Evolutionary conservation across 75 land plant species (phyloP), one percentile per base, ranked within the genome.

Genomic region (Adiantum capillusveneris): DNA sequence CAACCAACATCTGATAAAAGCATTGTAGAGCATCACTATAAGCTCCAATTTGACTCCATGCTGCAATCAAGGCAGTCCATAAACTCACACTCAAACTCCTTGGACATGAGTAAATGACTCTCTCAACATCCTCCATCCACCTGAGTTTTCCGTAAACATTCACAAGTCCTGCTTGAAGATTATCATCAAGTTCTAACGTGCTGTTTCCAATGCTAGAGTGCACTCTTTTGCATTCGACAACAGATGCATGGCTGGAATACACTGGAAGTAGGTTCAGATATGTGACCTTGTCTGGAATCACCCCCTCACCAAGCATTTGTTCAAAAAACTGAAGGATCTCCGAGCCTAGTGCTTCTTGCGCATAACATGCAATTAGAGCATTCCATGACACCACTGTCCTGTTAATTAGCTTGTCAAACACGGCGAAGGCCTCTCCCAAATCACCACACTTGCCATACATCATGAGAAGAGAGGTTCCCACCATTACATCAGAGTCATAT

Each of bases 391-490:
- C 74, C 14, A 60, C 53, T 21, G 62, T 62, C 19, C 73, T 52
- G 19, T 53, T 44, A 43, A 25, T 24, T 29, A 58, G 37, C 37
- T 58, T 58, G 58, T 52, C 56, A 26, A 72, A 72, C 74, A 72
- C 31, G 27, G 31, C 30, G n/a, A 45, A 58, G 26, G 64, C 72
- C 39, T 44, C 41, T 22, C 46, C 60, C 1, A 60, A 26, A 44
- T 31, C 19, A 11, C 84, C 81, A 57, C 76, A 74, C 48, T 75
- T 75, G 45, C 67, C 67, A 51, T 80, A 84, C 77, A 71, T 77
- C 46, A 65, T 60, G 19, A 84, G 67, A 6, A 84, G 64, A 19
- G 84, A 68, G 43, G 80, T 84, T 29, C 67, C 68, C 12, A 81
- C 65, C 29, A 77, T 58, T 12, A 68, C 57, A 56, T 81, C 77